A percentile compares a stretch with the other conserved stretches of the same genome.
Conservation (phyloP, 2,329 filamentous ascomycete species). For the Gremmenia infestans region DNA sequence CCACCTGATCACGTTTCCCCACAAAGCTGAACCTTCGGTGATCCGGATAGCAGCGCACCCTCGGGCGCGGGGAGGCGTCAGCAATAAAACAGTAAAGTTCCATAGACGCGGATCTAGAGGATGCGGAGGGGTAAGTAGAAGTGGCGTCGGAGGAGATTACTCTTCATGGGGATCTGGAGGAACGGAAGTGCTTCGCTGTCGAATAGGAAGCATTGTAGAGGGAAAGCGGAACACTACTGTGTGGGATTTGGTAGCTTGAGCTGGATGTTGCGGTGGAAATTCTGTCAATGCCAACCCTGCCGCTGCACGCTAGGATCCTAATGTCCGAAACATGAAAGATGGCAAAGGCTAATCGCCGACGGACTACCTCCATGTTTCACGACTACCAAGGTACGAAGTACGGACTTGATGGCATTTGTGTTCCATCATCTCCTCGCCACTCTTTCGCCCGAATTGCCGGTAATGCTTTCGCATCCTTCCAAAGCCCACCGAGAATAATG, state of each 20-base stretch:
- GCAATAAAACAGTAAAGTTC: background rate
- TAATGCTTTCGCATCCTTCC: no score
- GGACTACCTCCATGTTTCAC: background rate
- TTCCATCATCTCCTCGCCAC: background rate
- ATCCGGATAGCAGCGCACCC: background rate
- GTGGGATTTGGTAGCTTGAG: background rate
- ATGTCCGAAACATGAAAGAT: background rate
- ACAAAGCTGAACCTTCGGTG: background rate
- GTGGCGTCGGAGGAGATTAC: background rate
- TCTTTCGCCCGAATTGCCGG: background rate
- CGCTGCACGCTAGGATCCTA: background rate
- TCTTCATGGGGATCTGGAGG: background rate
- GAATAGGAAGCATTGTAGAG: background rate
- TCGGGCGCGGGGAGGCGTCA: background rate
- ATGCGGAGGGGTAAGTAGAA: background rate
- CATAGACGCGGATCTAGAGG: background rate
- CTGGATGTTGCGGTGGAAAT: background rate
- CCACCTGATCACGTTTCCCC: background rate
- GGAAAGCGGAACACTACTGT: background rate
- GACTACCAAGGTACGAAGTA: background rate
- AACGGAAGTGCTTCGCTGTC: background rate
- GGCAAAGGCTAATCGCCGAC: background rate
- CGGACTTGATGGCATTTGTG: no score
- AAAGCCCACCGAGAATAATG: no score
- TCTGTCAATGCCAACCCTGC: background rate